These are phyloP conservation scores for Melanogaster broomeanus DNA, from an alignment of 768 basidiomycete species.

Conservation along the genomic window DNA sequence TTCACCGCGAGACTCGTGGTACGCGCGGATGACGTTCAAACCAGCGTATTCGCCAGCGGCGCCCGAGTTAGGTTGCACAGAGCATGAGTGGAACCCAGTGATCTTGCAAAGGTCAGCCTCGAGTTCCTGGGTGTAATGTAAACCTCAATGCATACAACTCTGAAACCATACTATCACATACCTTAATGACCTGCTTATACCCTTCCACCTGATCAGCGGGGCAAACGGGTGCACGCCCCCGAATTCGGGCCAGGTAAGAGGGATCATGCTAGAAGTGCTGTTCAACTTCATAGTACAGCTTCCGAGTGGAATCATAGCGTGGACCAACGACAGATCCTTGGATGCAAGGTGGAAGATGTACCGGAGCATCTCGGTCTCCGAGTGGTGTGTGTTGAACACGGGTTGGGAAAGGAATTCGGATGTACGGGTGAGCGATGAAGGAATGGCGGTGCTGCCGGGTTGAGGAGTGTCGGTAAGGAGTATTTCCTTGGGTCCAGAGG, in stretches of 20 bases:
- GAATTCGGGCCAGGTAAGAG: slow-evolving; percentile 94
- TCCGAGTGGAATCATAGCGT: slow-evolving; percentile 94
- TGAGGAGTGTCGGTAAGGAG: slow-evolving; percentile 51
- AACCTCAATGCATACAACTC: slow-evolving; percentile 3
- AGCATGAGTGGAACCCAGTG: slow-evolving; percentile 95
- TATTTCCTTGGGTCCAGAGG: slow-evolving; percentile 48
- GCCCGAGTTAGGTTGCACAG: slow-evolving; percentile 98
- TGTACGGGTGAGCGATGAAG: slow-evolving; percentile 55
- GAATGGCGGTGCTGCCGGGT: slow-evolving; percentile 46
- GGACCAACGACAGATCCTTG: slow-evolving; percentile 93
- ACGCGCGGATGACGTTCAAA: slow-evolving; percentile 91
- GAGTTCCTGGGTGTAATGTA: slow-evolving; percentile 64
- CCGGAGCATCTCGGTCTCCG: slow-evolving; percentile 98
- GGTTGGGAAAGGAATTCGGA: slow-evolving; percentile 80
- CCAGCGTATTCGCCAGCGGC: slow-evolving; percentile 98
- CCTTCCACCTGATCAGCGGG: slow-evolving; percentile 88
- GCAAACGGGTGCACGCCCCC: slow-evolving; percentile 90
- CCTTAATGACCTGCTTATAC: slow-evolving; percentile 80
- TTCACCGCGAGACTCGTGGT: slow-evolving; percentile 88
- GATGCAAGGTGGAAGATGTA: slow-evolving; percentile 93
- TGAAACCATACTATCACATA: slow-evolving; percentile 22
- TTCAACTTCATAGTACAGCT: slow-evolving; percentile 99
- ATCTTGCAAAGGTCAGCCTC: slow-evolving; percentile 89
- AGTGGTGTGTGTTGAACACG: slow-evolving; percentile 96
- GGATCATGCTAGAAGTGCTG: slow-evolving; percentile 97